Evolutionary conservation across 768 basidiomycete genomes (phyloP).

Genomic region (Leucocoprinus birnbaumii): DNA sequence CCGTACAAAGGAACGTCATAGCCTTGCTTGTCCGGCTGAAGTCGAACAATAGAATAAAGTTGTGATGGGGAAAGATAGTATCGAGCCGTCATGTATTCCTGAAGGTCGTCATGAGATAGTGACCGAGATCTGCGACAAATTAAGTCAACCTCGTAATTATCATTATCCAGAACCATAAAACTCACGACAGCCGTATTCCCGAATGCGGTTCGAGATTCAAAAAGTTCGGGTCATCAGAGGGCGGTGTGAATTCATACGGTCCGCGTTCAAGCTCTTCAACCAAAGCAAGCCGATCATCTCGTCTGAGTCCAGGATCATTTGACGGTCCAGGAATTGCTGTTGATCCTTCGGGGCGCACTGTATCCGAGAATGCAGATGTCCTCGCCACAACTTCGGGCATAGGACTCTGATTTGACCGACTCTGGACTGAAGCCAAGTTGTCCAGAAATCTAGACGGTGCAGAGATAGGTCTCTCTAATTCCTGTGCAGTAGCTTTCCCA

Average conservation of each 20-base stretch:
- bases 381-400: slow-evolving; percentile 15
- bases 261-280: slow-evolving; percentile 78
- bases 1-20: slow-evolving; percentile 91
- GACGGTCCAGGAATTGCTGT: slow-evolving; percentile 22
- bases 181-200: slow-evolving; percentile 79
- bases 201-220: slow-evolving; percentile 87
- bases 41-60: slow-evolving; percentile 82
- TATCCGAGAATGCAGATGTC: slow-evolving; percentile 33
- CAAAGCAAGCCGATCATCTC: slow-evolving; percentile 66
- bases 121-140: slow-evolving; percentile 56
- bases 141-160: slow-evolving; percentile 5
- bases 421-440: slow-evolving; percentile 42
- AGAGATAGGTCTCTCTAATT: slow-evolving; percentile 26
- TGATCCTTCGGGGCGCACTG: slow-evolving; percentile 1
- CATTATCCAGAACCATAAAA: slow-evolving; percentile 15
- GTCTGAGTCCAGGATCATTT: slow-evolving; percentile 18
- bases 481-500: slow-evolving; percentile 2
- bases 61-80: slow-evolving; percentile 88
- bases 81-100: slow-evolving; percentile 77
- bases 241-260: slow-evolving; percentile 70
- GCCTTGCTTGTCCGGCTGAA: slow-evolving; percentile 72
- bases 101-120: slow-evolving; percentile 72
- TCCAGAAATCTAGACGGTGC: slow-evolving; percentile 51
- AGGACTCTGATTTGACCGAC: slow-evolving; percentile 16
- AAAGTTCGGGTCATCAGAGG: slow-evolving; percentile 74